Percentiles rank a stretch among this genome's conserved stretches.
These are phyloP conservation scores for Pseudognaphalium luteoalbum DNA, from an alignment of 129 eudicot species.

Conservation along the genomic window DNA sequence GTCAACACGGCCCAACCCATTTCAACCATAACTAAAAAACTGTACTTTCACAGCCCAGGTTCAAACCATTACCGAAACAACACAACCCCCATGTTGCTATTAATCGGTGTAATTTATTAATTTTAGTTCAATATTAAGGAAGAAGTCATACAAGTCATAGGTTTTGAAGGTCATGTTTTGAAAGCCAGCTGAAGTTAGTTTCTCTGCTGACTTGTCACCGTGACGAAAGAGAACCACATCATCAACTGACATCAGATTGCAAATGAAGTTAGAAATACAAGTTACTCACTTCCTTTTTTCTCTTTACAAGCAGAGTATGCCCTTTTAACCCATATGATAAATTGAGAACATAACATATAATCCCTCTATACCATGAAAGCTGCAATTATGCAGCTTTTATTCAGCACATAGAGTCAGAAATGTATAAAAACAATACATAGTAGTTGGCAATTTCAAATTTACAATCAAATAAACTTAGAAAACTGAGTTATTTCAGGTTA, in stretches of 20 bases:
- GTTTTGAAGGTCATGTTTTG: conserved; percentile 64
- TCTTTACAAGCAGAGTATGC: neutral
- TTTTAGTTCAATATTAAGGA: neutral
- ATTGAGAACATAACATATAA: neutral
- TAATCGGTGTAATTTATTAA: neutral
- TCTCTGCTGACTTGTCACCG: conserved; percentile 71
- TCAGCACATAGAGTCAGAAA: neutral
- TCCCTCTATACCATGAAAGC: neutral
- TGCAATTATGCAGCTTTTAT: neutral
- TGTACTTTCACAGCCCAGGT: neutral
- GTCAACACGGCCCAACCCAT: neutral
- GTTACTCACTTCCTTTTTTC: neutral
- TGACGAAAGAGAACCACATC: conserved; percentile 73
- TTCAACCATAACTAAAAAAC: neutral
- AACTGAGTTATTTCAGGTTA: too few species aligned
- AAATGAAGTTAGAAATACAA: conserved; percentile 3
- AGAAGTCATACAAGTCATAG: conserved; percentile 56
- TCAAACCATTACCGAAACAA: neutral
- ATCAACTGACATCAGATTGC: conserved; percentile 57
- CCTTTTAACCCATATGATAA: neutral
- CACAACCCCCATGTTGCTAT: neutral
- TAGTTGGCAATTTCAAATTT: neutral
- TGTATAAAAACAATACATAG: neutral
- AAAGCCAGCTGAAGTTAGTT: conserved; percentile 60
- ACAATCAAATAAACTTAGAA: neutral